These are phyloP conservation scores for Gynostemma pentaphyllum DNA, from an alignment of 306 rosid species.

Conservation along the genomic window DNA sequence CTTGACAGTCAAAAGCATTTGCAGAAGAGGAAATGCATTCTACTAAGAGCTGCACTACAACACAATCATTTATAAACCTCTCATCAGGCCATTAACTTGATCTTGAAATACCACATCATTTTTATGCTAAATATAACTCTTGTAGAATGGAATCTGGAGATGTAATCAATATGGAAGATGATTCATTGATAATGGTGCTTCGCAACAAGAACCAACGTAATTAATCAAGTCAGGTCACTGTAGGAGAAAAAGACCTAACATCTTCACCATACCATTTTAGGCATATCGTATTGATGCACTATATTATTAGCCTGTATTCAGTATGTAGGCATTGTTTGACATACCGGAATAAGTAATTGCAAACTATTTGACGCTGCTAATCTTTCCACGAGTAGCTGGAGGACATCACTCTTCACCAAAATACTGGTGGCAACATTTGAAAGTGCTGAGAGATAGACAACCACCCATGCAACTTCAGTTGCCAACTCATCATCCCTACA, in stretches of 20 bases:
- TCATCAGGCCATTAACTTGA: neutral
- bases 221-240: neutral
- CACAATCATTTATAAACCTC: neutral
- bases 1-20: neutral
- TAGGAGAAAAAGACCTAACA: neutral
- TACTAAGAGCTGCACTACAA: neutral
- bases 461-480: constrained; percentile 96
- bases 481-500: constrained; percentile 88
- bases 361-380: constrained; percentile 63
- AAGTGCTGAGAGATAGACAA: constrained; percentile 87
- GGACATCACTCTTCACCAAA: constrained; percentile 67
- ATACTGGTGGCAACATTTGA: constrained; percentile 65
- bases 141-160: neutral
- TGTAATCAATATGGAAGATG: neutral
- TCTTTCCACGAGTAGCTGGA: constrained; percentile 71
- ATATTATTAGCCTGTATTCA: neutral
- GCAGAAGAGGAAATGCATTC: neutral
- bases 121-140: neutral
- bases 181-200: neutral
- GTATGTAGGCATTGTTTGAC: neutral
- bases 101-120: neutral
- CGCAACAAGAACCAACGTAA: neutral
- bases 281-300: neutral
- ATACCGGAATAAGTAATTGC: constrained; percentile 88
- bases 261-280: neutral